Evolutionary conservation across 176 grass and related monocot genomes (phyloP), one percentile per base, ranked within the genome.

Genomic region (Poa pratensis): DNA sequence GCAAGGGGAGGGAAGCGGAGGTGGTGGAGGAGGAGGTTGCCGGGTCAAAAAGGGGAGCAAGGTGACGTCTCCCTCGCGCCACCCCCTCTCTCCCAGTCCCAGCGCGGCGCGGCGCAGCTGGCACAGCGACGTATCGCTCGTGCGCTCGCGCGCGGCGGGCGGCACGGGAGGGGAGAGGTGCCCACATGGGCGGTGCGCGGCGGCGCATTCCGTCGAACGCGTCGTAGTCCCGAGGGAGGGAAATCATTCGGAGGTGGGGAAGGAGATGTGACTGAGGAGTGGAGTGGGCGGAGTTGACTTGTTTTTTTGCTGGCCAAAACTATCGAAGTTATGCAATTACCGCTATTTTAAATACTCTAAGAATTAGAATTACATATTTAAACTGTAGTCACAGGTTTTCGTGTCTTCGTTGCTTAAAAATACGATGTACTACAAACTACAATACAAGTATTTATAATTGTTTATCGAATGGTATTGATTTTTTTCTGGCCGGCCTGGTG

Each of bases 171-270:
- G 34, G 42, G 14, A 0, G 1, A 49, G 63, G 32, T 4, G 23
- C 73, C 73, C 83, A 91, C 86, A 86, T 94, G 89, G 92, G 68
- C 66, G 81, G 71, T 28, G 71, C 71, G 71, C 71, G 71, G 74
- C 82, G 82, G 28, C 67, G 65, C 92, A 63, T 94, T 85, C 73
- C 77, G 77, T 76, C 87, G 77, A 89, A 42, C 78, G 52, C 13
- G 20, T 49, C 69, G 14, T 49, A 15, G 42, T 43, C 42, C 13
- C 0, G 69, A 48, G 40, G 66, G 28, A 32, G 20, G 45, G 77
- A 1, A 67, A 35, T 35, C 35, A 13, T 4, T 4, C 13, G 16
- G 35, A n/a, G 64, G 9, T 70, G 20, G 2, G n/a, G 69, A 24
- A 24, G 69, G 43, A 46, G 71, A 50, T 16, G 23, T 43, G 70